These are phyloP conservation scores for Oxyria digyna DNA, from an alignment of 148 eudicot species.

Conservation along the genomic window DNA sequence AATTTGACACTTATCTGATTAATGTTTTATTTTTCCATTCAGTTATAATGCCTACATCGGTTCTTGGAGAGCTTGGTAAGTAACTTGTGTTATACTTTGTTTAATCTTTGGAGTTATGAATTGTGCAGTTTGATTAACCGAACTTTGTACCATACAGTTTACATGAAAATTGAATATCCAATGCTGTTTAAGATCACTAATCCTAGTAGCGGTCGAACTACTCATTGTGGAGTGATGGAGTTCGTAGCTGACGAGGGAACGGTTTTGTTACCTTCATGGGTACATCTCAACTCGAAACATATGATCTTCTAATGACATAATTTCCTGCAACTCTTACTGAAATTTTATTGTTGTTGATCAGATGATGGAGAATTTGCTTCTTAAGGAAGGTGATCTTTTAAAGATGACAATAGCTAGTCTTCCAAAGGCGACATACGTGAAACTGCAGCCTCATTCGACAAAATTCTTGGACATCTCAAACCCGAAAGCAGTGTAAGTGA, in stretches of 20 bases:
- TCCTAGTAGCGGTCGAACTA: neutral
- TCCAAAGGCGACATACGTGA: neutral
- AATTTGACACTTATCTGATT: neutral
- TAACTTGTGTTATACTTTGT: neutral
- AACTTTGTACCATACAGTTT: neutral
- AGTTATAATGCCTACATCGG: neutral
- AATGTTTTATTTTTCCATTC: neutral
- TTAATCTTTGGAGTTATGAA: neutral
- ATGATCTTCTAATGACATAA: neutral
- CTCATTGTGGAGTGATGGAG: neutral
- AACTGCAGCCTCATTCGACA: neutral
- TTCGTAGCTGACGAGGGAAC: neutral
- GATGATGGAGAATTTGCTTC: neutral
- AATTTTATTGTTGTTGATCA: neutral
- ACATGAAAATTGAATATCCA: neutral
- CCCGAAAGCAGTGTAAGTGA: neutral
- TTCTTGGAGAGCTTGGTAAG: neutral
- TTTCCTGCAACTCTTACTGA: neutral
- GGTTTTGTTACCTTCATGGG: neutral
- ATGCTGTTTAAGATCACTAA: neutral
- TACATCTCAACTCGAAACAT: neutral
- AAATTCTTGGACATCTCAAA: neutral
- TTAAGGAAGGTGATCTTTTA: neutral
- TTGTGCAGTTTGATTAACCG: neutral
- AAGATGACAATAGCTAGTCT: neutral